Percentiles rank a stretch among this genome's conserved stretches.
These are phyloP conservation scores for Comarum palustre DNA, from an alignment of 306 rosid species.

Conservation along the genomic window DNA sequence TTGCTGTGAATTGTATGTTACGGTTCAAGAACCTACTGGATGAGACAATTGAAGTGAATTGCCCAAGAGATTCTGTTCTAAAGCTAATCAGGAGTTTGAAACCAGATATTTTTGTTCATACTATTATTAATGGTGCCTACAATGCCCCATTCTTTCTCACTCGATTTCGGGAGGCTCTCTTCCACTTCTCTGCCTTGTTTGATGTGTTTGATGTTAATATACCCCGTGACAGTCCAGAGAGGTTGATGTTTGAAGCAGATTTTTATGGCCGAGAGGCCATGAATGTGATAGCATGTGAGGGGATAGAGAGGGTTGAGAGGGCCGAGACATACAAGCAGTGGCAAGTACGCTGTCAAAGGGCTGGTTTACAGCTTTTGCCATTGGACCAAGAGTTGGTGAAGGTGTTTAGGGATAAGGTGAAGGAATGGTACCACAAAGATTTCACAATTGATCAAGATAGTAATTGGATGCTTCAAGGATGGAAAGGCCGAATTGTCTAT, in stretches of 20 bases:
- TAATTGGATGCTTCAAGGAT: slow-evolving; percentile 65
- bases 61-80: slow-evolving; percentile 64
- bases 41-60: slow-evolving; percentile 57
- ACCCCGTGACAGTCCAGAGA: slow-evolving; percentile 37
- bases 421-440: slow-evolving; percentile 40
- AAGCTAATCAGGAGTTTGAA: slow-evolving; percentile 61
- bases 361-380: slow-evolving; percentile 48
- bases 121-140: slow-evolving; percentile 52
- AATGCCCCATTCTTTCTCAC: slow-evolving; percentile 77
- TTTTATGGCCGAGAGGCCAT: slow-evolving; percentile 46
- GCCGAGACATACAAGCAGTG: slow-evolving; percentile 72
- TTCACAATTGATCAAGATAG: slow-evolving; percentile 44
- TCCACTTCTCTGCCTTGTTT: slow-evolving; percentile 50
- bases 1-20: slow-evolving; percentile 48
- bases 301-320: slow-evolving; percentile 57
- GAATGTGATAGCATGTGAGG: slow-evolving; percentile 68
- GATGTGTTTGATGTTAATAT: slow-evolving; percentile 46
- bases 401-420: slow-evolving; percentile 28
- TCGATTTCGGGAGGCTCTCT: slow-evolving; percentile 63
- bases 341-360: slow-evolving; percentile 41
- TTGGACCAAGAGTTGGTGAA: slow-evolving; percentile 33
- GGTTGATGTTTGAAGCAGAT: slow-evolving; percentile 57
- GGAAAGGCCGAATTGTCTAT: slow-evolving; percentile 55
- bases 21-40: slow-evolving; percentile 61
- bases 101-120: slow-evolving; percentile 55